phyloP scores from a whole-genome alignment of 352 stramenopile genomes.

The Hyphochytrium catenoides region DNA sequence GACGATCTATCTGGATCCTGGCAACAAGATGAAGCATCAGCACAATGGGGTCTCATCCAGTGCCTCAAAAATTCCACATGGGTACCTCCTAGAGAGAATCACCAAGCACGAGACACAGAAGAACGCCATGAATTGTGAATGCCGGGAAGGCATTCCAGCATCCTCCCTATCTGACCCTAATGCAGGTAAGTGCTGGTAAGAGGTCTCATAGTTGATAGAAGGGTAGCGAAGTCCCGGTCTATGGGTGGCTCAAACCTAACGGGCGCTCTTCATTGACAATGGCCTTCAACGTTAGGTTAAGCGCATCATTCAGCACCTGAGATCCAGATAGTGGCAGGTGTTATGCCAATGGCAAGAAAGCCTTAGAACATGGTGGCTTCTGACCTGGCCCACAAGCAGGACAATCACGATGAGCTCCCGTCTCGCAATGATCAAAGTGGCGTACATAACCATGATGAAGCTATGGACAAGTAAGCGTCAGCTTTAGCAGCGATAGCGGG shows the following conservation, averaged over 20 bases:
- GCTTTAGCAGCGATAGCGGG: too few species aligned
- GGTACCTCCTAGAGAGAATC: conserved; percentile 33
- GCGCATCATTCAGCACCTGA: conserved; percentile 35
- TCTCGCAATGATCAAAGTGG: conserved; percentile 41
- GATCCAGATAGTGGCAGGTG: too few species aligned
- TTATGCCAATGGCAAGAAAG: too few species aligned
- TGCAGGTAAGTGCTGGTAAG: too few species aligned
- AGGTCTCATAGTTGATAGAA: too few species aligned
- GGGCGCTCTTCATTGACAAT: conserved; percentile 36
- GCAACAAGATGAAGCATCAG: background rate
- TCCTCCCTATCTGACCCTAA: conserved; percentile 27
- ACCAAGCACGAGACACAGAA: conserved; percentile 36
- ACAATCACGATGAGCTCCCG: conserved; percentile 40
- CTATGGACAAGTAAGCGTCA: conserved; percentile 9
- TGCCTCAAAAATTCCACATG: background rate
- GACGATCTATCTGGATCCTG: conserved; percentile 23
- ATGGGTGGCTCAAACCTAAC: too few species aligned
- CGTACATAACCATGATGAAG: conserved; percentile 56
- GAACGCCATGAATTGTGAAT: conserved; percentile 53
- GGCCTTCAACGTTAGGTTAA: conserved; percentile 53
- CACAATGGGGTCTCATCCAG: background rate
- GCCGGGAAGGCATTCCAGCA: conserved; percentile 41
- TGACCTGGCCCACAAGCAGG: conserved; percentile 37
- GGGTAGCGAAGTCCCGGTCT: too few species aligned
- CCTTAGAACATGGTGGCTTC: background rate